Percentiles rank a stretch among this genome's conserved stretches.
These are phyloP conservation scores for Schrenkiella parvula DNA, from an alignment of 345 rosid genomes.

Conservation along the genomic window DNA sequence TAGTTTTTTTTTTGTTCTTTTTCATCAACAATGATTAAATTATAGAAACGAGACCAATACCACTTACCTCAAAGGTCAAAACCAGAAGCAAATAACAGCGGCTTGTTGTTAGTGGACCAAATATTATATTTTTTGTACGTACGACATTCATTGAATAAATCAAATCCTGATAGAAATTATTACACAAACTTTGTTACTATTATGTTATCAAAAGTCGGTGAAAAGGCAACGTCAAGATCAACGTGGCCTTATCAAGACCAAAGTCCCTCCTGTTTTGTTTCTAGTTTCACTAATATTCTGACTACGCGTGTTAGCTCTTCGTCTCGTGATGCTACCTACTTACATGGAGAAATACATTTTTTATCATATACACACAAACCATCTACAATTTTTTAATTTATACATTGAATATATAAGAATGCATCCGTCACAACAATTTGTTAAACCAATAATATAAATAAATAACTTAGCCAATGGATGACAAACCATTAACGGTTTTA, in stretches of 20 bases:
- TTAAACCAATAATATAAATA: neutral
- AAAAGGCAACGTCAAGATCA: slow-evolving; percentile 6
- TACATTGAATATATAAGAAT: neutral
- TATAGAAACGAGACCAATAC: neutral
- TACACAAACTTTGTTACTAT: neutral
- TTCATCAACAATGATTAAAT: neutral
- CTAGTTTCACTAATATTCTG: slow-evolving; percentile 12
- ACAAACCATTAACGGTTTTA: slow-evolving; percentile 4
- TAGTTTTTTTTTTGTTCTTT: neutral
- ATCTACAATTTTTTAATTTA: neutral
- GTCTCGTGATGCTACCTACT: neutral
- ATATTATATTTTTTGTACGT: slow-evolving; percentile 1
- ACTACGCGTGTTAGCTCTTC: neutral
- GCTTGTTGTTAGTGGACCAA: slow-evolving; percentile 11
- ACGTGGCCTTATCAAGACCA: slow-evolving; percentile 2
- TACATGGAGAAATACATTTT: neutral
- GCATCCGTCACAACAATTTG: neutral
- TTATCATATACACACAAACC: neutral
- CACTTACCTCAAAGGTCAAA: slow-evolving; percentile 17
- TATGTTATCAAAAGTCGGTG: slow-evolving; percentile 12
- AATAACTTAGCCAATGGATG: neutral
- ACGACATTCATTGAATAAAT: neutral
- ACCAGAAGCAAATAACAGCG: slow-evolving; percentile 13
- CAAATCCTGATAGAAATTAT: neutral
- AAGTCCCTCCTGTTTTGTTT: slow-evolving; percentile 8